Evolutionary conservation across 2,329 filamentous ascomycete species (phyloP).

Genomic region (Onygenales sp.): DNA sequence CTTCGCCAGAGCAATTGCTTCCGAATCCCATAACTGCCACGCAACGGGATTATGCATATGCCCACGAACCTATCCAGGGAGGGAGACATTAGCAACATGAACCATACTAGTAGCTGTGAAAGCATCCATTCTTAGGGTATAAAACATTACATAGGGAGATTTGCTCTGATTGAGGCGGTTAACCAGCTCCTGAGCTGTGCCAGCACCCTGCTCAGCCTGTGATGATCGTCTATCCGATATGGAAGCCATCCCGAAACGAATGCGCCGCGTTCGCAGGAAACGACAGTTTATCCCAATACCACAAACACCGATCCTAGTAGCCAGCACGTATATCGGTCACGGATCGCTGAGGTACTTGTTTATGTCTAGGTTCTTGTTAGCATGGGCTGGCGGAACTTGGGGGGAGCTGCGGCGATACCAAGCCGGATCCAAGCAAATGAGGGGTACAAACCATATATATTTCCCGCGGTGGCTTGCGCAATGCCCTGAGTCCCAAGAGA

Average conservation of each 20-base stretch:
- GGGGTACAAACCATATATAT: too few species aligned
- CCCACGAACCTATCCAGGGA: slow-evolving; percentile 48
- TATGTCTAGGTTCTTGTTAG: too few species aligned
- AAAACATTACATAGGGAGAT: slow-evolving; percentile 53
- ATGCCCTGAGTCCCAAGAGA: too few species aligned
- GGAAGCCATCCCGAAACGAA: slow-evolving; percentile 16
- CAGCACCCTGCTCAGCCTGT: slow-evolving; percentile 17
- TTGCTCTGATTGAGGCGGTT: slow-evolving; percentile 53
- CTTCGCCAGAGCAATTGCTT: slow-evolving; percentile 66
- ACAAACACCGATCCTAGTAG: background rate
- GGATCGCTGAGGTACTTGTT: too few species aligned
- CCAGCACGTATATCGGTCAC: too few species aligned
- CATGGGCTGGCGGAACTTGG: too few species aligned
- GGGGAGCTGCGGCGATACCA: too few species aligned
- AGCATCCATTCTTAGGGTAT: background rate
- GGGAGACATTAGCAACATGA: background rate
- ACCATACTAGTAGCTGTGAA: background rate
- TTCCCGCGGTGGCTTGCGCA: too few species aligned
- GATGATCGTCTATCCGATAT: slow-evolving; percentile 18
- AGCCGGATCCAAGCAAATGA: too few species aligned
- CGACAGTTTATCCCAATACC: background rate
- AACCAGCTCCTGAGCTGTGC: slow-evolving; percentile 27
- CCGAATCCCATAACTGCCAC: slow-evolving; percentile 82
- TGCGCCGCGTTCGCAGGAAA: background rate
- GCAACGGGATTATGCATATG: slow-evolving; percentile 75